Evolutionary conservation across 495 filamentous ascomycete genomes (phyloP), one percentile per base, ranked within the genome.

Genomic region (Articulospora tetracladia): DNA sequence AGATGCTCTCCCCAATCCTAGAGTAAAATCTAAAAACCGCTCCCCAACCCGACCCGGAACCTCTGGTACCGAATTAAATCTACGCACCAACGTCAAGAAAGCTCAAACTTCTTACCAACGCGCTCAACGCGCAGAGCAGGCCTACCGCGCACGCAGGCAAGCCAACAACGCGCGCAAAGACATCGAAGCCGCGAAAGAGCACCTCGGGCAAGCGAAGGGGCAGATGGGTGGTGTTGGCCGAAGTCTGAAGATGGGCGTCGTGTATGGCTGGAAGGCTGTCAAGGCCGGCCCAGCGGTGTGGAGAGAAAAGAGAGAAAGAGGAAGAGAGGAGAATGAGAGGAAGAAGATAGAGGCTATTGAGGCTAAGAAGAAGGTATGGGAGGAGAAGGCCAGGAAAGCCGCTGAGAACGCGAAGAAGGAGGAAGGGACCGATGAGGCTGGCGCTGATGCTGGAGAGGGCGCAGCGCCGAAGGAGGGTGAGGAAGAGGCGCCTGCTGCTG

Each of bases 111-210:
- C 57, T 17, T 64, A 56, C 57, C 53, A 60, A 17, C 52, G 57
- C 1, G 57, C 62, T 12, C 60, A 60, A 32, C 13, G 57, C 15
- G 64, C 57, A 44, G 64, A 66, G 32, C 54, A 66, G 53, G 46
- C 47, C 8, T 61, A 60, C 57, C 59, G 59, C 17, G 55, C 55
- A 20, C 51, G 52, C 20, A 41, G 55, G 1, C 54, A 52, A 44
- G 59, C 55, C 15, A 58, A 41, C 19, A 36, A 61, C 19, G 63
- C 60, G 13, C n/a, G 55, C 2, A 36, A 41, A 15, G 59, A 62
- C 23, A 51, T 57, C 39, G 30, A 66, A 22, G 22, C 32, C 19
- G 63, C 63, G 2, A 58, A 58, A 59, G 46, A 48, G 39, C 53
- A 57, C 28, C 54, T 57, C 8, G 46, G 46, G 15, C 24, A 30